Conservation (phyloP, 352 stramenopile species). For the Phytophthora sojae region DNA sequence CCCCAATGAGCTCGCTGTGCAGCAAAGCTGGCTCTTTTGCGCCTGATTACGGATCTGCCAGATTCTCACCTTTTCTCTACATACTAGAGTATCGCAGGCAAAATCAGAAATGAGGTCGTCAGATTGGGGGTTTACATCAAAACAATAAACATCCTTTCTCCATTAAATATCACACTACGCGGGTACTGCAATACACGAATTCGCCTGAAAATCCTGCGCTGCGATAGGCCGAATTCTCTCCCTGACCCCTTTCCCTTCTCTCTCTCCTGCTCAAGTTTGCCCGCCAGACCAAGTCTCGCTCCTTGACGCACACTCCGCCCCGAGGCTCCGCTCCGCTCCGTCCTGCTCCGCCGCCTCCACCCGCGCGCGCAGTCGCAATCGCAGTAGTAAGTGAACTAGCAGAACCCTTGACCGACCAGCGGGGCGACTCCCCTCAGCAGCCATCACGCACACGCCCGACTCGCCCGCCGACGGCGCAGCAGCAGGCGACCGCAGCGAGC, state of each 20-base stretch:
- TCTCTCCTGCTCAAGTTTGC: constrained; percentile 7
- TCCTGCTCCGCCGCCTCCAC: not conserved
- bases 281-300: constrained; percentile 33
- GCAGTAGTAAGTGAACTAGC: no score
- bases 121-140: no score
- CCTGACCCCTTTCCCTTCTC: constrained; percentile 20
- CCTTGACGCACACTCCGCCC: constrained; percentile 10
- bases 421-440: constrained; percentile 2
- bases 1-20: constrained; percentile 17
- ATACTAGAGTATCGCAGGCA: no score
- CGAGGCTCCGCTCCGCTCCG: not conserved
- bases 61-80: no score
- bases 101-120: no score
- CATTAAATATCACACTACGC: no score
- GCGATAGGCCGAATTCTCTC: not conserved
- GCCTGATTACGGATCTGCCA: constrained; percentile 18
- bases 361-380: not conserved
- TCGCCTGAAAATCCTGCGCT: no score
- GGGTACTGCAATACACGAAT: no score
- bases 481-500: constrained; percentile 25
- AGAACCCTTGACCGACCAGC: no score
- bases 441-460: constrained; percentile 24
- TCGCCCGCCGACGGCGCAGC: constrained; percentile 10
- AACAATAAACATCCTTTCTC: no score
- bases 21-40: constrained; percentile 18